A percentile compares a stretch with the other conserved stretches of the same genome.
phyloP scores from a whole-genome alignment of 2,329 filamentous ascomycete genomes.

The Fusarium secorum region DNA sequence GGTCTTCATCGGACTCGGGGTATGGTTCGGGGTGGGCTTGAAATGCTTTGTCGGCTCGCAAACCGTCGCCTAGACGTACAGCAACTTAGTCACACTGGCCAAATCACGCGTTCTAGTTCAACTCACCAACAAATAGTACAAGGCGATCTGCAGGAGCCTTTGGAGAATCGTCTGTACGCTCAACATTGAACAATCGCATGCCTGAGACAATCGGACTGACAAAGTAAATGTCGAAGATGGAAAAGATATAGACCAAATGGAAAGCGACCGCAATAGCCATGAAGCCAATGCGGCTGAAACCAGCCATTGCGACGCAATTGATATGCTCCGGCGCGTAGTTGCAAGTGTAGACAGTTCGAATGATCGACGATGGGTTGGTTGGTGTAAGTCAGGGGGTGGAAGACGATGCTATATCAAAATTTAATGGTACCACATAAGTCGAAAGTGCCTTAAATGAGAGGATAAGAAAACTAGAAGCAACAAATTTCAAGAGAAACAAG shows the following conservation, averaged over 20 bases:
- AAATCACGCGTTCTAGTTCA: not conserved
- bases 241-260: slow-evolving; percentile 91
- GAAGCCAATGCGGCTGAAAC: slow-evolving; percentile 76
- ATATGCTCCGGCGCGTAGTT: not conserved
- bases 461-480: not conserved
- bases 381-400: slow-evolving; percentile 36
- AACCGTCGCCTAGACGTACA: slow-evolving; percentile 73
- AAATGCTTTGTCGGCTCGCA: slow-evolving; percentile 97
- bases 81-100: slow-evolving; percentile 9
- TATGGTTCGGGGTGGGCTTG: slow-evolving; percentile 92
- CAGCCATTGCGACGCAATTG: slow-evolving; percentile 55
- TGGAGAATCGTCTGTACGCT: slow-evolving; percentile 59
- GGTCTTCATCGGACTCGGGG: slow-evolving; percentile 68
- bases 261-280: slow-evolving; percentile 89
- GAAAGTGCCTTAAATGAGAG: slow-evolving; percentile 15
- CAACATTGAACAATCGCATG: slow-evolving; percentile 82
- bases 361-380: not conserved
- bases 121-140: slow-evolving; percentile 87
- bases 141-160: slow-evolving; percentile 87
- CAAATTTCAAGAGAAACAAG: not conserved
- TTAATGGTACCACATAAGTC: not conserved
- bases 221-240: slow-evolving; percentile 99
- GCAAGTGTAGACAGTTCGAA: not conserved
- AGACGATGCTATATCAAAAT: slow-evolving; percentile 1
- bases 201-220: slow-evolving; percentile 96